A percentile compares a stretch with the other conserved stretches of the same genome.
These are phyloP conservation scores for Xylariaceae sp. DNA, from an alignment of 2,329 filamentous ascomycete genomes.

Conservation along the genomic window DNA sequence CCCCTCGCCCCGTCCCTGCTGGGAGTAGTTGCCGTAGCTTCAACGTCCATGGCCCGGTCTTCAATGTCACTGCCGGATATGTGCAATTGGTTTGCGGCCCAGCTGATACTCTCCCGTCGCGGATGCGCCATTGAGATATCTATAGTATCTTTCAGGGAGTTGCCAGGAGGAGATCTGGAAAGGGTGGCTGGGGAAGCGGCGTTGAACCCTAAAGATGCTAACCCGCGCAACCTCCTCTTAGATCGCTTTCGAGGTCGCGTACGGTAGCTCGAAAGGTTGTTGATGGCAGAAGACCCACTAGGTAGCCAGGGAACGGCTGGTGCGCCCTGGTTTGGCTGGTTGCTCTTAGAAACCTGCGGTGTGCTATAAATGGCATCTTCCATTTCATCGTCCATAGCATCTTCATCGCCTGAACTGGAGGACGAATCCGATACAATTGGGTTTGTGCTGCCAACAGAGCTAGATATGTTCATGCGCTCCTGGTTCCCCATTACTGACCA, in stretches of 20 bases:
- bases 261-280: constrained; percentile 79
- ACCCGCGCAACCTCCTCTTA: constrained; percentile 48
- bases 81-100: constrained; percentile 85
- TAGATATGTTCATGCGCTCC: constrained; percentile 71
- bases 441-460: constrained; percentile 77
- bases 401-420: constrained; percentile 68
- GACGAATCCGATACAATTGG: constrained; percentile 75
- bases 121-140: constrained; percentile 45
- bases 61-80: constrained; percentile 80
- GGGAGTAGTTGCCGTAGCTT: constrained; percentile 40
- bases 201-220: constrained; percentile 51
- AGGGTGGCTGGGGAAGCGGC: constrained; percentile 40
- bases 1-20: constrained; percentile 62
- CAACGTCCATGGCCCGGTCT: constrained; percentile 57
- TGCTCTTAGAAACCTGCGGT: constrained; percentile 68
- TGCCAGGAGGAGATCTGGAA: constrained; percentile 71
- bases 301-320: constrained; percentile 59
- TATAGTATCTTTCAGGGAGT: constrained; percentile 36
- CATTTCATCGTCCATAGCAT: constrained; percentile 69
- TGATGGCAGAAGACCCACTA: constrained; percentile 66
- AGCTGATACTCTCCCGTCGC: constrained; percentile 82
- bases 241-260: constrained; percentile 69
- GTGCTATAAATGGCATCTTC: constrained; percentile 81
- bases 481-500: constrained; percentile 70
- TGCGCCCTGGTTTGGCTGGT: constrained; percentile 41